Base-by-base conservation (phyloP, 306 rosid genomes). In the Cucumis melo region DNA sequence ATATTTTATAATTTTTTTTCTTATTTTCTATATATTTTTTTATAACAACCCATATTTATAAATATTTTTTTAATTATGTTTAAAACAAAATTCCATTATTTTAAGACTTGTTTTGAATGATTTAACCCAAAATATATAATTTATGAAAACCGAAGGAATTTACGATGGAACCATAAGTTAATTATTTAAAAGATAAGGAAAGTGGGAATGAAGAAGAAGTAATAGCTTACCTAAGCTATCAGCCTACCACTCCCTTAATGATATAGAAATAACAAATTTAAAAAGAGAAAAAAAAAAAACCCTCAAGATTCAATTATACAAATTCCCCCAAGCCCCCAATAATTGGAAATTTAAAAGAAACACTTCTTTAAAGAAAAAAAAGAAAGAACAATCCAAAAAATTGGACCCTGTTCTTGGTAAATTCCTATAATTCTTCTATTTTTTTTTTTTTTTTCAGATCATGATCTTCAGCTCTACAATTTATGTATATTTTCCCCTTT, bases 261-360 rank as follows among this genome's bases (percentile, higher is more conserved):
- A 32, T 12, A 61, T 61, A 50, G 36, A 59, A 24, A 59, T 5
- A 24, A 62, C 19, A 32, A 3, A 13, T 32, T 32, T 32, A 32
- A 32, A 32, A 24, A 27, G 24, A 27, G 0, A 57, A 55, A 20
- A 77, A 54, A 1, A 77, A 79, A 51, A 55, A 71, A 51, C 80
- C 27, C 74, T 78, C 73, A 77, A 81, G 50, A 75, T 86, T 84
- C 87, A 86, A 48, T 72, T 72, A 48, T 72, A 72, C 76, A 72
- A 72, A 24, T 72, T 50, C 36, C 74, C 19, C 27, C 44, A 42
- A 71, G 16, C 12, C 42, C 60, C 61, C 76, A 73, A 82, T 83
- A 71, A 66, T 71, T 46, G 75, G 14, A 71, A 46, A 23, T 42
- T 81, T 60, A 80, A 54, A 54, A 54, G 46, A 73, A 71, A 60